Evolutionary conservation across 148 eudicot genomes (phyloP), one percentile per base, ranked within the genome.

Genomic region (Amaranthus cruentus): DNA sequence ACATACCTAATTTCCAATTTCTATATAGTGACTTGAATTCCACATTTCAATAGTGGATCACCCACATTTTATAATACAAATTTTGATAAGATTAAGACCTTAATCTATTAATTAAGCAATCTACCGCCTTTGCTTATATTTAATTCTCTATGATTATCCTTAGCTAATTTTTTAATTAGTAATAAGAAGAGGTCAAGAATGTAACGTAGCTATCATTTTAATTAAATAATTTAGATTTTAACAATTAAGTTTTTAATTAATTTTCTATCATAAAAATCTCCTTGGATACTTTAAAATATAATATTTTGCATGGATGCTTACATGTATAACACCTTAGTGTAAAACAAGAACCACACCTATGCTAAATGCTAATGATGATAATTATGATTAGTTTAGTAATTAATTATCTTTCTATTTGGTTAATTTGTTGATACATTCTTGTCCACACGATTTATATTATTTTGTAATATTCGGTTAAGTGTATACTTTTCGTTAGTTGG

Each of bases 11-110:
- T 50, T 28, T 14, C 21, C 2, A 47, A 21, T 64, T 48, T 71
- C 73, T 28, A 58, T 57, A 71, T 67, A 66, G 70, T 79, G 81
- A 79, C 81, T 74, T 69, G 66, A 74, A 69, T 62, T 63, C 59
- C 78, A 64, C 78, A 42, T 48, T 69, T 66, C 51, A 79, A 73
- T 48, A 68, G 77, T 78, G 81, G 14, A 73, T 73, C 62, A 28
- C 52, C 55, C 9, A 53, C 61, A 49, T 52, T 5, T 8, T 4
- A 7, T 46, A 9, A 11, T 3, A 56, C 62, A 12, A 52, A 67
- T 52, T 10, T 73, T 78, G 74, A 60, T 79, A 53, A 73, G 70
- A 79, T 71, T 71, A 63, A 64, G 80, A 76, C 74, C 55, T 56
- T 68, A 51, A 47, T 69, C 69, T 76, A 69, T 76, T 14, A 70